Base-by-base conservation (phyloP, 192 early-diverging fungal species). In the Linnemannia exigua region DNA sequence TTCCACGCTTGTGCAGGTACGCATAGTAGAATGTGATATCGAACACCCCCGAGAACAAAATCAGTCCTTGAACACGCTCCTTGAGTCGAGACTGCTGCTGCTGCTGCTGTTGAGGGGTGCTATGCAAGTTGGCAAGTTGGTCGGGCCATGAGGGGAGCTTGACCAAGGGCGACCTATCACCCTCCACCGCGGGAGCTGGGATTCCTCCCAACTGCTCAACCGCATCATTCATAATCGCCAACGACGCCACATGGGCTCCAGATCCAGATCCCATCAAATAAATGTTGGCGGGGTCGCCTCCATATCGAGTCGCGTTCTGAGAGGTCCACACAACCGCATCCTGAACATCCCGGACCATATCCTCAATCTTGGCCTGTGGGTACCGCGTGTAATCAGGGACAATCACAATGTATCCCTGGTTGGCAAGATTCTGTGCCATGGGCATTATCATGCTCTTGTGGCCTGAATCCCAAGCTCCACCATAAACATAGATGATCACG, bases 1-100 rank as follows among this genome's bases (percentile, higher is more conserved):
- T 87, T 41, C 88, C 88, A 61, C 79, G 81, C 52, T 89, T 77
- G 81, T 87, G 82, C 61, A 89, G 77, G 72, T 89, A 89, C 11
- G 86, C 88, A 61, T 87, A 87, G 79, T 89, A 85, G 79, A 85
- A 87, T 5, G 86, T 89, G 33, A 87, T 80, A 51, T 89, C 88
- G 68, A 87, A 89, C n/a, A 83, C 79, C 4, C 88, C 88, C 14
- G 87, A 90, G 63, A 90, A 88, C 58, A 87, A 54, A 25, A 87
- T 81, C 76, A 81, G 37, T 11, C 80, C 86, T n/a, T 69, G 80
- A 8, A 81, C 79, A 67, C 79, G 79, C 17, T 87, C 86, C 71
- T 75, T 82, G 61, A 76, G 46, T 16, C 22, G 48, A 38, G 52
- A 28, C n/a, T 72, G 52, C 19, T 51, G 48, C 11, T 74, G 22